Evolutionary conservation across 345 rosid genomes (phyloP).

Genomic region (Gossypium mustelinum): DNA sequence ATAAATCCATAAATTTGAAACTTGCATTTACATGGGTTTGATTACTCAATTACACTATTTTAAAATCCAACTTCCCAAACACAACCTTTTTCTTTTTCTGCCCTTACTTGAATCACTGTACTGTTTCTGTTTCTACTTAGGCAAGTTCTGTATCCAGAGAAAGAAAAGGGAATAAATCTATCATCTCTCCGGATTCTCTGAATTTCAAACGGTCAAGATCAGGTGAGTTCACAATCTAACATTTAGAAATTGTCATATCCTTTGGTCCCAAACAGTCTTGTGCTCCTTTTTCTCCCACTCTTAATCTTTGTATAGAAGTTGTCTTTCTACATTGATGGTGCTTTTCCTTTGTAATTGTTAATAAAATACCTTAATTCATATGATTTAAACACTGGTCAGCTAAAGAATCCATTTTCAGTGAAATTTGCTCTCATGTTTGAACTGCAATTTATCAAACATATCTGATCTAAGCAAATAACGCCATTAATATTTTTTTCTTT

Average conservation of each 20-base stretch:
- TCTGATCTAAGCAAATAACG: neutral
- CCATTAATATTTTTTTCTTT: too few species aligned
- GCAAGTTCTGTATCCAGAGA: conserved; percentile 24
- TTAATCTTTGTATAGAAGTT: neutral
- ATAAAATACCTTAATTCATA: neutral
- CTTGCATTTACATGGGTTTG: neutral
- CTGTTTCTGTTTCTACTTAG: conserved; percentile 23
- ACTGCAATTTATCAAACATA: neutral
- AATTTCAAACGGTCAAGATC: conserved; percentile 50
- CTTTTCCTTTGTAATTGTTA: neutral
- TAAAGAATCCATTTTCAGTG: conserved; percentile 10
- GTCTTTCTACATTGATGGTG: conserved; percentile 1
- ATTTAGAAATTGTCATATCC: neutral
- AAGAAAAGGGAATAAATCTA: conserved; percentile 13
- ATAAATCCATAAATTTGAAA: neutral
- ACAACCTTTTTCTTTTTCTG: neutral
- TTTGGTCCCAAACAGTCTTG: neutral
- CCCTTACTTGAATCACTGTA: neutral
- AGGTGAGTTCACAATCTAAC: conserved; percentile 34
- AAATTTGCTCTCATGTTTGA: neutral
- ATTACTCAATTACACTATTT: neutral
- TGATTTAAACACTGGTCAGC: neutral
- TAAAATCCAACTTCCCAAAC: neutral
- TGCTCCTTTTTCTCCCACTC: neutral
- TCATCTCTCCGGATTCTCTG: conserved; percentile 39